Evolutionary conservation across 768 basidiomycete genomes (phyloP).

Genomic region (Hygrocybe punicea): DNA sequence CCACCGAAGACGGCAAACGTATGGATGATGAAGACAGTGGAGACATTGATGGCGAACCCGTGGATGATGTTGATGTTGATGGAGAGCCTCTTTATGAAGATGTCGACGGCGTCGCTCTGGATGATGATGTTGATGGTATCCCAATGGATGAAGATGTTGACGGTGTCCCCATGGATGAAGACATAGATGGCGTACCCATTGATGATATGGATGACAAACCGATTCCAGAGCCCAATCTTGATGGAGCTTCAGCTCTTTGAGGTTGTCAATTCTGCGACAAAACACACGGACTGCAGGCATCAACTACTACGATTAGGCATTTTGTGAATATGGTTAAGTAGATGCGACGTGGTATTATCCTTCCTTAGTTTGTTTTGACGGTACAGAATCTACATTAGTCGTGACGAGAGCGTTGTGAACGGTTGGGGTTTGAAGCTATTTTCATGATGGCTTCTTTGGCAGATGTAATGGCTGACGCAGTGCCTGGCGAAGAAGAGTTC

Average conservation of each 20-base stretch:
- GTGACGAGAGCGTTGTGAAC: slow-evolving; percentile 39
- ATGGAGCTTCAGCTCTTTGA: slow-evolving; percentile 31
- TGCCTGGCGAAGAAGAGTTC: slow-evolving; percentile 46
- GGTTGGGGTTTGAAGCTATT: slow-evolving; percentile 45
- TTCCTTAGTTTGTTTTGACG: not conserved
- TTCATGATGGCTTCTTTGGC: slow-evolving; percentile 76
- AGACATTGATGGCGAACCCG: slow-evolving; percentile 34
- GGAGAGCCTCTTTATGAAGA: slow-evolving; percentile 38
- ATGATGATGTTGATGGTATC: slow-evolving; percentile 37
- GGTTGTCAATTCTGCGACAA: slow-evolving; percentile 10
- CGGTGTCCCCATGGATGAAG: slow-evolving; percentile 37
- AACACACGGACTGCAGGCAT: not conserved
- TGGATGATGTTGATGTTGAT: slow-evolving; percentile 37
- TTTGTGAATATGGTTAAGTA: not conserved
- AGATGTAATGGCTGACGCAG: slow-evolving; percentile 61
- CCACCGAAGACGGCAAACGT: slow-evolving; percentile 37
- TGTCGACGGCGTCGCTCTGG: slow-evolving; percentile 40
- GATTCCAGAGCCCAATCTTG: slow-evolving; percentile 32
- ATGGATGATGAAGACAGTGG: slow-evolving; percentile 35
- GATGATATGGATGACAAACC: slow-evolving; percentile 44
- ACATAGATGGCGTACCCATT: slow-evolving; percentile 48
- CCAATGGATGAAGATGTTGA: slow-evolving; percentile 43
- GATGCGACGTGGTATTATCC: not conserved
- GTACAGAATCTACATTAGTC: slow-evolving; percentile 19
- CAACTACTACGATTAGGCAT: not conserved